Conservation (phyloP, 768 basidiomycete genomes). For the Bullera alba region DNA sequence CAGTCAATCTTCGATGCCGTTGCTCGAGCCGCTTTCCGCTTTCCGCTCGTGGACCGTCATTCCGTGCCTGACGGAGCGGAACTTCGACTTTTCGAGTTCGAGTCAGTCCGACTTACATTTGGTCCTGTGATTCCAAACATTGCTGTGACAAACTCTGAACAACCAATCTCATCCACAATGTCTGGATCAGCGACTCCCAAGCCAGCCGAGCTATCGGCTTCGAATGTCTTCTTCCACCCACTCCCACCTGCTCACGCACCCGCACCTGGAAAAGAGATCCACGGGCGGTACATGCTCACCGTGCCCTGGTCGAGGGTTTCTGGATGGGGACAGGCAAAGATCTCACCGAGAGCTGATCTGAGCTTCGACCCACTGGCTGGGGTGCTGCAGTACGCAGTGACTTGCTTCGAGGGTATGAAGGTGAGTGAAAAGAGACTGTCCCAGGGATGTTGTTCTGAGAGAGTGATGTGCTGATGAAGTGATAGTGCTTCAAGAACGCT, state of each 20-base stretch:
- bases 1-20: too few relatives aligned
- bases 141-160: too few relatives aligned
- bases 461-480: not conserved
- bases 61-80: too few relatives aligned
- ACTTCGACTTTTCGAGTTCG: too few relatives aligned
- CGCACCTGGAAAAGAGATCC: constrained; percentile 25
- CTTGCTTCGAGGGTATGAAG: constrained; percentile 78
- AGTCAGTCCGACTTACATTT: too few relatives aligned
- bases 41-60: too few relatives aligned
- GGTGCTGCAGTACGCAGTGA: constrained; percentile 73
- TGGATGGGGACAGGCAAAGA: constrained; percentile 79
- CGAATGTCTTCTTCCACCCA: constrained; percentile 32
- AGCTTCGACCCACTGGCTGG: constrained; percentile 67
- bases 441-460: not conserved
- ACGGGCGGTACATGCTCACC: constrained; percentile 61
- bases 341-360: constrained; percentile 72
- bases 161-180: not conserved
- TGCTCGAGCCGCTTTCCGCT: too few relatives aligned
- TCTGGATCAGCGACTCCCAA: not conserved
- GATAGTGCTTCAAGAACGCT: constrained; percentile 57
- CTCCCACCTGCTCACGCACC: constrained; percentile 23
- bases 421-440: constrained; percentile 47
- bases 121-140: too few relatives aligned
- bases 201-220: constrained; percentile 12
- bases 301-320: constrained; percentile 61